Conservation (phyloP, 2,329 filamentous ascomycete genomes). For the Sclerotinia sclerotiorum region DNA sequence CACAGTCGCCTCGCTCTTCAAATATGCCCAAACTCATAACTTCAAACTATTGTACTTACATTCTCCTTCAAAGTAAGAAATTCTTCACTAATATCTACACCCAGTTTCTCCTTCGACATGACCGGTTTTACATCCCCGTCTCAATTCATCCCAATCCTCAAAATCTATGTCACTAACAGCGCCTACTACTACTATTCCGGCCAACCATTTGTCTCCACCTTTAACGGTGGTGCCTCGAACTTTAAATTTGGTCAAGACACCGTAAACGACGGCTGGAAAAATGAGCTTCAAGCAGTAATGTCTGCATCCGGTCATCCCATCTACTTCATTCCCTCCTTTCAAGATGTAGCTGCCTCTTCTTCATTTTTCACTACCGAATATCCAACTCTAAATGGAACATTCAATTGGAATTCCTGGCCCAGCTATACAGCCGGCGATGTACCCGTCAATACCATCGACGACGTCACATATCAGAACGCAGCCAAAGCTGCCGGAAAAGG, state of each 20-base stretch:
- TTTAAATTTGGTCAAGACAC: slow-evolving; percentile 33
- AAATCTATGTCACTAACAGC: slow-evolving; percentile 21
- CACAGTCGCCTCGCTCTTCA: slow-evolving; percentile 24
- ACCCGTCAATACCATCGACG: slow-evolving; percentile 31
- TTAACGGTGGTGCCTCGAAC: slow-evolving; percentile 27
- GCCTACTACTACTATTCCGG: slow-evolving; percentile 28
- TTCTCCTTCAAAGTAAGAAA: too few species aligned
- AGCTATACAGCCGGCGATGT: slow-evolving; percentile 23
- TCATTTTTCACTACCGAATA: slow-evolving; percentile 24
- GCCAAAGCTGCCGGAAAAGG: slow-evolving; percentile 40
- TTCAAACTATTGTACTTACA: slow-evolving; percentile 27
- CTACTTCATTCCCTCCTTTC: slow-evolving; percentile 27
- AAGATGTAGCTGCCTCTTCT: slow-evolving; percentile 23
- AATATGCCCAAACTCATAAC: slow-evolving; percentile 20
- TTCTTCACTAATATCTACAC: not conserved
- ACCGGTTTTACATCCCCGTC: slow-evolving; percentile 25
- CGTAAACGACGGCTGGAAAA: slow-evolving; percentile 35
- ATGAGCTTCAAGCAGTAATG: slow-evolving; percentile 32
- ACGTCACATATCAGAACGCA: slow-evolving; percentile 38
- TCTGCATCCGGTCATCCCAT: slow-evolving; percentile 32
- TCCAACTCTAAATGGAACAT: slow-evolving; percentile 25
- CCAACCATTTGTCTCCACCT: slow-evolving; percentile 28
- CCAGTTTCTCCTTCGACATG: slow-evolving; percentile 31
- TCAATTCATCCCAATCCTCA: slow-evolving; percentile 24
- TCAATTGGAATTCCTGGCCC: slow-evolving; percentile 31